These are phyloP conservation scores for Globisporangium echinulatum DNA, from an alignment of 352 stramenopile genomes.

Conservation along the genomic window DNA sequence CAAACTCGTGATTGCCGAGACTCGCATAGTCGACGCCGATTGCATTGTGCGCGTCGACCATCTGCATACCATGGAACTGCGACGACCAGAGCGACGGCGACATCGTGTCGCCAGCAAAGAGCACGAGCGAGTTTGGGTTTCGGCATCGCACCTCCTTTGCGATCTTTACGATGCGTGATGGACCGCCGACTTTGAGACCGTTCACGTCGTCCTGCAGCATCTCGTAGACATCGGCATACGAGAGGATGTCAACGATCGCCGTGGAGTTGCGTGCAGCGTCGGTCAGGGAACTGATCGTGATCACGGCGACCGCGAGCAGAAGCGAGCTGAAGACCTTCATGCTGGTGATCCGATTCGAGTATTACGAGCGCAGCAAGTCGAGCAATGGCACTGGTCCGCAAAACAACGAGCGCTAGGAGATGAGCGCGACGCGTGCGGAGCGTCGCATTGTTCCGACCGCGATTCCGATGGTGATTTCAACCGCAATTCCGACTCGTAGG, in stretches of 20 bases:
- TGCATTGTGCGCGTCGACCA: constrained; percentile 69
- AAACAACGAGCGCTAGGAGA: too few species aligned
- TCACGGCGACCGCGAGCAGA: too few species aligned
- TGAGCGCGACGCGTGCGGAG: too few species aligned
- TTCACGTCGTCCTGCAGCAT: constrained; percentile 59
- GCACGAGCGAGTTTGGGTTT: constrained; percentile 51
- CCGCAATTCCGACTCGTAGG: too few species aligned
- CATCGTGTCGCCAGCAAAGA: constrained; percentile 77
- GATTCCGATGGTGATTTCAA: too few species aligned
- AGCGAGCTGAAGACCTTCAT: background rate
- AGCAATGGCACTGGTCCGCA: too few species aligned
- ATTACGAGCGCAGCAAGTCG: too few species aligned
- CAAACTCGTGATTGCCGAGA: constrained; percentile 80
- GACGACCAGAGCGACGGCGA: constrained; percentile 79
- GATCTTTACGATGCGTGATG: too few species aligned
- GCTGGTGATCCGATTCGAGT: too few species aligned
- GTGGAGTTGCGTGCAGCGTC: constrained; percentile 23
- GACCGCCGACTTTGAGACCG: background rate
- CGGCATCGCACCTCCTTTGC: too few species aligned
- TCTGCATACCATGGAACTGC: constrained; percentile 76
- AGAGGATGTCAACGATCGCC: constrained; percentile 57
- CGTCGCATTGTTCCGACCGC: too few species aligned
- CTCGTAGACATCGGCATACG: constrained; percentile 82
- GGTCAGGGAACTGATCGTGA: too few species aligned
- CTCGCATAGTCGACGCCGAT: constrained; percentile 68